A percentile compares a stretch with the other conserved stretches of the same genome.
Conservation (phyloP, 1,139 yeast species). For the Eremothecium sinecaudum region DNA sequence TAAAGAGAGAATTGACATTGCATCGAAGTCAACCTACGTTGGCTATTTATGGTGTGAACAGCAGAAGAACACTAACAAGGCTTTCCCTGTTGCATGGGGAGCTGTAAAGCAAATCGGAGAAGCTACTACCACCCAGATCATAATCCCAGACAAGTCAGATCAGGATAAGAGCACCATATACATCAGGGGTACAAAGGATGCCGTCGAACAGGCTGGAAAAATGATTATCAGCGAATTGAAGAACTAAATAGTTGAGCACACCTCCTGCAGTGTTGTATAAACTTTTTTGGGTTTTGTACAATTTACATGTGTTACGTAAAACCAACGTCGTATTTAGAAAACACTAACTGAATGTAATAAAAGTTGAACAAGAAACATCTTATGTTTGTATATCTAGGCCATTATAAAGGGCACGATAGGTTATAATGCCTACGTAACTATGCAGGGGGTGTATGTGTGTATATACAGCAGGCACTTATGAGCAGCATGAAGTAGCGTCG, state of each 20-base stretch:
- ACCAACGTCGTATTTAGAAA: too few relatives aligned
- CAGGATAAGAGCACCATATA: conserved; percentile 40
- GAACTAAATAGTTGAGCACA: too few relatives aligned
- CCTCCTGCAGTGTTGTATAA: too few relatives aligned
- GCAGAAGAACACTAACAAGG: conserved; percentile 42
- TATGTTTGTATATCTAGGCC: too few relatives aligned
- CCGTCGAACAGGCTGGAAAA: conserved; percentile 37
- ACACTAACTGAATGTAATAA: too few relatives aligned
- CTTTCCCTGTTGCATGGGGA: conserved; percentile 73
- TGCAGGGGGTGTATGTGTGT: conserved; percentile 1
- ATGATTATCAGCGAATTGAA: conserved; percentile 27
- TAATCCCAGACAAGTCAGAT: conserved; percentile 54
- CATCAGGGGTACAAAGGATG: conserved; percentile 35
- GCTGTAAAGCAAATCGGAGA: conserved; percentile 56
- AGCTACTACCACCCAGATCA: conserved; percentile 48
- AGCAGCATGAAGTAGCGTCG: conserved; percentile 36
- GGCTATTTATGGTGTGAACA: conserved; percentile 45
- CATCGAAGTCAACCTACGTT: conserved; percentile 32
- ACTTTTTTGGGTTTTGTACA: too few relatives aligned
- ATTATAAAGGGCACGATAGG: too few relatives aligned
- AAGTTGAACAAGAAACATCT: too few relatives aligned
- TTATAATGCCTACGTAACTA: conserved; percentile 4
- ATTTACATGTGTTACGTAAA: too few relatives aligned
- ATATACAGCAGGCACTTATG: conserved; percentile 9
- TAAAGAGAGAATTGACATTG: conserved; percentile 30